Evolutionary conservation across 148 eudicot genomes (phyloP).

Genomic region (Arbutus unedo): DNA sequence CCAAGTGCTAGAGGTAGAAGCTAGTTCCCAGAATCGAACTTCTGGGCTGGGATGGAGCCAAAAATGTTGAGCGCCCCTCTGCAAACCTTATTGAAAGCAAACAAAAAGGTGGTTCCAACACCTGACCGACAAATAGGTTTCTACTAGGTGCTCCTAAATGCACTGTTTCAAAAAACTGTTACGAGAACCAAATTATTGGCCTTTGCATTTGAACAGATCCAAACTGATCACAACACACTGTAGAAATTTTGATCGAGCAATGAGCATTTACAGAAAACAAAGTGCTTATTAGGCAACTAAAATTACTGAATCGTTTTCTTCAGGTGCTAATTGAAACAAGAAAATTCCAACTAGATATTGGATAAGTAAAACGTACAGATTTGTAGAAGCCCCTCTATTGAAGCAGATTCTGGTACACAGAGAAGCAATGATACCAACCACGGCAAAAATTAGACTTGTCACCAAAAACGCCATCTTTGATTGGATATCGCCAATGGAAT

Average conservation of each 20-base stretch:
- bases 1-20: too few species aligned
- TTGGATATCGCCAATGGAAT: conserved; percentile 18
- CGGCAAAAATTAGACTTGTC: conserved; percentile 67
- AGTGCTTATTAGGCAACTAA: background rate
- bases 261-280: background rate
- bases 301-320: background rate
- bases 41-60: too few species aligned
- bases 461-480: conserved; percentile 72
- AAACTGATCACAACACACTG: background rate
- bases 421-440: conserved; percentile 68
- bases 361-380: conserved; percentile 51
- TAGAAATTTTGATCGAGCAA: background rate
- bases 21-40: too few species aligned
- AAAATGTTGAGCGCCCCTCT: too few species aligned
- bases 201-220: background rate
- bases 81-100: background rate
- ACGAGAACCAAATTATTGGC: background rate
- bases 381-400: conserved; percentile 86
- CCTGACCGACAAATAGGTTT: background rate
- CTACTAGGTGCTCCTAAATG: background rate
- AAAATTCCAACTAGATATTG: background rate
- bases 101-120: background rate
- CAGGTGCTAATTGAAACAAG: background rate
- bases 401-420: conserved; percentile 79
- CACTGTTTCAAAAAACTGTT: background rate